These are phyloP conservation scores for Quercus phellos DNA, from an alignment of 331 rosid species.

Conservation along the genomic window DNA sequence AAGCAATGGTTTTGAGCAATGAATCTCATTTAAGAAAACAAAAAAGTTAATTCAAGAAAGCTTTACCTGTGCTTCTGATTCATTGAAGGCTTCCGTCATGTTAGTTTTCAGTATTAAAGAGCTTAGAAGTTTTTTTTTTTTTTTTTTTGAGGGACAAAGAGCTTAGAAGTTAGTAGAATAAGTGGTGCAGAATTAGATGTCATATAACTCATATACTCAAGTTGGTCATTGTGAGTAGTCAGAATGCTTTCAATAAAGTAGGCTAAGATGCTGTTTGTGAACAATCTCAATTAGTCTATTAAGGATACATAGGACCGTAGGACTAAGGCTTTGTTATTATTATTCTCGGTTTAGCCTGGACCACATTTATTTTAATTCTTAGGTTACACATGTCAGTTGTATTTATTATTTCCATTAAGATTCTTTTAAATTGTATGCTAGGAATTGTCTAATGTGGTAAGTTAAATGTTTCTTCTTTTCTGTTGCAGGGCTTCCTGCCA, in stretches of 20 bases:
- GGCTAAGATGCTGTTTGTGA: neutral
- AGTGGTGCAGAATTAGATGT: neutral
- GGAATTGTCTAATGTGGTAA: neutral
- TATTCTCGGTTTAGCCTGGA: neutral
- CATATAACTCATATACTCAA: neutral
- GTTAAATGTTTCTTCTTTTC: conserved; percentile 16
- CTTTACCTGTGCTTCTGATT: neutral
- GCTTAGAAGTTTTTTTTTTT: neutral
- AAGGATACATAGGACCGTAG: too few species aligned
- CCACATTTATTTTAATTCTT: neutral
- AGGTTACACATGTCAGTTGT: neutral
- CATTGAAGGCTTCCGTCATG: neutral
- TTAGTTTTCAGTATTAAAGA: neutral
- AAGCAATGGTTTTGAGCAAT: neutral
- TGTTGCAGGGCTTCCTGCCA: conserved; percentile 75
- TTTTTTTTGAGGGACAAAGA: neutral
- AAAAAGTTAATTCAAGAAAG: neutral
- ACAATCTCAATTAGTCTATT: too few species aligned
- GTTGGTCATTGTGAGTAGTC: neutral
- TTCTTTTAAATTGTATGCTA: neutral
- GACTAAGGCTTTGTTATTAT: too few species aligned
- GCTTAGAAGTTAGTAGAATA: neutral
- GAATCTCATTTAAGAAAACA: neutral
- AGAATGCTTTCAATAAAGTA: neutral
- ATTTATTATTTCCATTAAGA: neutral